Evolutionary conservation across 495 filamentous ascomycete species (phyloP).

Genomic region (Cenococcum geophilum): DNA sequence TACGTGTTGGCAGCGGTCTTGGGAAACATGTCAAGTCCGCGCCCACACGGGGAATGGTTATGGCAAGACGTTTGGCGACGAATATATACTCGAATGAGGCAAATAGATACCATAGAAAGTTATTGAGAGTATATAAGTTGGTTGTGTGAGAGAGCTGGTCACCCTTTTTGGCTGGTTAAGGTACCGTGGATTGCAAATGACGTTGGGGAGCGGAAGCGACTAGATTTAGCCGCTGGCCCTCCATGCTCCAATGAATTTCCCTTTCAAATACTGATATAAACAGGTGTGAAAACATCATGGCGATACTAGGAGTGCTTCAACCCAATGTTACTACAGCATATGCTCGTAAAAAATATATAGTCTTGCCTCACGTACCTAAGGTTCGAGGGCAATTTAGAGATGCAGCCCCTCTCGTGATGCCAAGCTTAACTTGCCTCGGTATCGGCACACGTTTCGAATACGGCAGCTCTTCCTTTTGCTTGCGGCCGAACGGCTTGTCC

Average conservation of each 20-base stretch:
- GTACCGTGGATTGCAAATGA: background rate
- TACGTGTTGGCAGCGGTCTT: background rate
- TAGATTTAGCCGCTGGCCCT: background rate
- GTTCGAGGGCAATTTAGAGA: background rate
- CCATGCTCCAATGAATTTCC: no score
- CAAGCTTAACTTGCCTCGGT: background rate
- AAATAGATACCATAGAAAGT: no score
- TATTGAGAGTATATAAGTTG: background rate
- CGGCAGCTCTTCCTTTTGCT: no score
- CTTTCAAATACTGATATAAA: no score
- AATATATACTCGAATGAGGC: no score
- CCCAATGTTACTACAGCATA: background rate
- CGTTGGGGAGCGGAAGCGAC: background rate
- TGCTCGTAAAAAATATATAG: no score
- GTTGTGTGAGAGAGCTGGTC: background rate
- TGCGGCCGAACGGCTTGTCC: background rate
- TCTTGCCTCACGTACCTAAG: background rate
- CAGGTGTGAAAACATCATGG: background rate
- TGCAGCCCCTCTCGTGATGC: background rate
- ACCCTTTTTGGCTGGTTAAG: background rate
- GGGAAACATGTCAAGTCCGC: conserved; percentile 1
- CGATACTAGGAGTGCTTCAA: background rate
- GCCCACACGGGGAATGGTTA: background rate
- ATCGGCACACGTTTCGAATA: background rate
- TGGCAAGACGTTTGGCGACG: background rate